Base-by-base conservation (phyloP, 106 monocot species). In the Narthecium ossifragum region DNA sequence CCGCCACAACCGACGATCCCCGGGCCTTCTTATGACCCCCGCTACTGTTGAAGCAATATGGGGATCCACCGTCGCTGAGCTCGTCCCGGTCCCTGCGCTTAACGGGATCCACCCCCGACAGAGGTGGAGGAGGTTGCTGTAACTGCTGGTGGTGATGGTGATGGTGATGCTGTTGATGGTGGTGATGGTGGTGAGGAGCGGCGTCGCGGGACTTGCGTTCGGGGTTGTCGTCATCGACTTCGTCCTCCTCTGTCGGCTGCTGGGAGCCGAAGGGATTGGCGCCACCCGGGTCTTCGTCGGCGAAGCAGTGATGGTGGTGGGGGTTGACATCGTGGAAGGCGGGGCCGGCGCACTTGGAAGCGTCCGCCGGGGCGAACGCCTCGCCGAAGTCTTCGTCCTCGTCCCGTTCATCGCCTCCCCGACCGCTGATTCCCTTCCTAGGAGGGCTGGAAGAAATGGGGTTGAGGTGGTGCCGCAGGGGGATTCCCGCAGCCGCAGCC, bases 51-150 rank as follows among this genome's bases (percentile, higher is more conserved):
- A 74, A 73, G 60, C 56, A 65, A 55, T 76, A 80, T 7, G 91
- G 86, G 41, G 93, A 88, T 21, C 78, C 88, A 2, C 79, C 82
- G 23, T 88, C 88, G 55, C 81, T 85, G 33, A 85, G 82, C 52
- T 93, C 88, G 30, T 89, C 84, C 3, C 88, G 56, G 26, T 81
- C 79, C 69, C 65, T 82, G 46, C 85, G 69, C 64, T 80, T 81
- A n/a, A n/a, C n/a, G 18, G 51, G 38, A 3, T 71, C 62, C 13
- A 18, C 26, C 10, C 40, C 10, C 40, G 66, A 45, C 34, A 34
- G 21, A 47, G 34, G 15, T n/a, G 50, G 23, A 53, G 31, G 29
- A 21, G 51, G 32, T 15, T 1, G 39, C n/a, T 46, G 52, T 41
- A 49, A 66, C 21, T 65, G 67, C 26, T 60, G 66, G 18, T 73